These are phyloP conservation scores for Colletotrichum sp. DNA, from an alignment of 2,329 filamentous ascomycete species.

Conservation along the genomic window DNA sequence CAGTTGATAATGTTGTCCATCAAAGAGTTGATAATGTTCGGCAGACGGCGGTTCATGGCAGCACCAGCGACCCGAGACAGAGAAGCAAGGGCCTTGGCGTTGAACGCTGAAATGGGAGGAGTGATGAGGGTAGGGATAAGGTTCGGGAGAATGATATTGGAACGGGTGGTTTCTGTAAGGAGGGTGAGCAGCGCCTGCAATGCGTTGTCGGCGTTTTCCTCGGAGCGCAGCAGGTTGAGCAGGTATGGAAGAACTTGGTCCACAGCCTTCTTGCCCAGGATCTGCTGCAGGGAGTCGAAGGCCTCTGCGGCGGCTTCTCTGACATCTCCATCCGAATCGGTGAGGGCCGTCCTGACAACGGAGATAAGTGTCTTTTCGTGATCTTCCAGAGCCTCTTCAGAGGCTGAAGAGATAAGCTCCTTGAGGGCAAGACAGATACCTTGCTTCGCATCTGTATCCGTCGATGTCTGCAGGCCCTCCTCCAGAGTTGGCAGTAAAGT, in stretches of 20 bases:
- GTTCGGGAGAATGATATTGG: slow-evolving; percentile 96
- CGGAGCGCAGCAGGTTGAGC: slow-evolving; percentile 84
- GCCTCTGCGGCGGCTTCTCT: slow-evolving; percentile 96
- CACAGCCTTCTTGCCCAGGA: slow-evolving; percentile 91
- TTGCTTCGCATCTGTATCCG: slow-evolving; percentile 91
- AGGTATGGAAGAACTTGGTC: slow-evolving; percentile 95
- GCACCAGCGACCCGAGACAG: slow-evolving; percentile 88
- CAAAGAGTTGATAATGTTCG: slow-evolving; percentile 88
- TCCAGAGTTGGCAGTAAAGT: slow-evolving; percentile 90
- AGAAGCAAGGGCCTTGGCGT: slow-evolving; percentile 91
- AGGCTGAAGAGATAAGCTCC: slow-evolving; percentile 90
- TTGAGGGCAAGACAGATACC: slow-evolving; percentile 96
- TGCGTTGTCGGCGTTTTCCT: slow-evolving; percentile 89
- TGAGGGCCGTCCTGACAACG: slow-evolving; percentile 90
- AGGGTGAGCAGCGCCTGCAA: slow-evolving; percentile 91
- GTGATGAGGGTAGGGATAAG: slow-evolving; percentile 92
- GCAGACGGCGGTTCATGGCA: slow-evolving; percentile 89
- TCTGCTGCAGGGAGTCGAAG: slow-evolving; percentile 93
- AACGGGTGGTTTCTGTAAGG: slow-evolving; percentile 89
- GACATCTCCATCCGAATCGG: slow-evolving; percentile 88
- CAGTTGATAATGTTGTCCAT: slow-evolving; percentile 89
- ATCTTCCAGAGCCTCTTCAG: slow-evolving; percentile 86
- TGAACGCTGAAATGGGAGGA: slow-evolving; percentile 91
- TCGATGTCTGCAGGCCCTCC: slow-evolving; percentile 86
- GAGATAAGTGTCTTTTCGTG: slow-evolving; percentile 95